Evolutionary conservation across 441 rosid genomes (phyloP).

Genomic region (Populus hybrid): DNA sequence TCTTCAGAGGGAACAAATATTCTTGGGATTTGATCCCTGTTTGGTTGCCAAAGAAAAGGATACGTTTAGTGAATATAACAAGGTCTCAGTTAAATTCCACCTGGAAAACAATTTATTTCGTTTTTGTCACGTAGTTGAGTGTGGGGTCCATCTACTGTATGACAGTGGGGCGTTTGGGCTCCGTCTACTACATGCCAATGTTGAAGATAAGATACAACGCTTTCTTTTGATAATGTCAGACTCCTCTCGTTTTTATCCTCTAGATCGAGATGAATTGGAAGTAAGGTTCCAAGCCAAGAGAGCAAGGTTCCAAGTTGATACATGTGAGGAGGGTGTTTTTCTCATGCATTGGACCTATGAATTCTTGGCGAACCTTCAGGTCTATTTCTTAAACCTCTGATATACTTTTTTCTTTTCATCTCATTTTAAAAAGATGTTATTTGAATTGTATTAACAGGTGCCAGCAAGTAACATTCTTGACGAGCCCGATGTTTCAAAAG

Average conservation of each 20-base stretch:
- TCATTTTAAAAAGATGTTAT: neutral
- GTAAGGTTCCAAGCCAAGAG: too few species aligned
- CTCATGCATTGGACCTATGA: too few species aligned
- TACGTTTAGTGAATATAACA: neutral
- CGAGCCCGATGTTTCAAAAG: too few species aligned
- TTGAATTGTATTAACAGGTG: too few species aligned
- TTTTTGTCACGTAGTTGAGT: neutral
- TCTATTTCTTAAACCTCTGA: too few species aligned
- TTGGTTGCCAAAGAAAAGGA: neutral
- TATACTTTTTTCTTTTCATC: neutral
- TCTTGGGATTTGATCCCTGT: too few species aligned
- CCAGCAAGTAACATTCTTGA: too few species aligned
- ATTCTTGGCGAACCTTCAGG: too few species aligned
- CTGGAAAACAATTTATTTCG: neutral
- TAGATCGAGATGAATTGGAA: too few species aligned
- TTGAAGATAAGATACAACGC: neutral
- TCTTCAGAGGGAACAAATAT: neutral
- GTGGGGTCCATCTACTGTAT: conserved; percentile 8
- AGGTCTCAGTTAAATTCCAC: neutral
- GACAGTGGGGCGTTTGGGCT: neutral
- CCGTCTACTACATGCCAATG: neutral
- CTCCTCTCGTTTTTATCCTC: neutral
- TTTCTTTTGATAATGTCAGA: too few species aligned
- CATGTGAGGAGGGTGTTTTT: too few species aligned
- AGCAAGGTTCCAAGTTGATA: too few species aligned